Evolutionary conservation across 176 grass and related monocot genomes (phyloP), one percentile per base, ranked within the genome.

Genomic region (Cenchrus purpureus): DNA sequence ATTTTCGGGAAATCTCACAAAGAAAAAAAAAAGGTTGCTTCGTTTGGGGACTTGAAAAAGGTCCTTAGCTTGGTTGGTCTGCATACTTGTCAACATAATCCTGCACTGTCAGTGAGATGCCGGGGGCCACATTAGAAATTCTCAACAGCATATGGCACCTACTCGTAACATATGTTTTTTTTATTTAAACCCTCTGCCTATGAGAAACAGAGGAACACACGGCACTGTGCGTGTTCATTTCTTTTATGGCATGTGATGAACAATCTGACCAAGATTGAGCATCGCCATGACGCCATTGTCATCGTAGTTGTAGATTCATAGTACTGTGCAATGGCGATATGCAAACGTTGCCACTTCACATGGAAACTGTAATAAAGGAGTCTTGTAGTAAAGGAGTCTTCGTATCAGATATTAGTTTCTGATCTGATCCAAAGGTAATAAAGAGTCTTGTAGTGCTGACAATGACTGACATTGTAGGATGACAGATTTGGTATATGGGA

Each of bases 381-480:
- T 44, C 20, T 22, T 69, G 51, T 32, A 34, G 50, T 34, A 25
- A 25, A 25, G 22, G 22, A 25, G 22, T 25, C 22, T 25, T 40
- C 37, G 37, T 40, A 77, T 15, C 37, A 50, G 8, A 57, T 75
- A 55, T 53, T 52, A 49, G 25, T 54, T 54, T 74, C 22, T 53
- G 25, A 76, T 57, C 29, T 56, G 28, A 37, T 75, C 12, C 50
- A 37, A 34, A 51, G 25, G 49, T 34, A 55, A 34, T 40, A 7
- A 4, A 49, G 77, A 40, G 49, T 44, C 20, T 22, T 70, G 52
- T 34, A 37, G 51, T 37, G 31, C 52, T 76, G 73, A 76, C 53
- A 68, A 8, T 31, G 61, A 70, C 69, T 31, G 61, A 62, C 69
- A 54, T 7, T 7, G 12, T 76, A 61, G 62, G 62, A 87, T 62